Evolutionary conservation across 345 rosid genomes (phyloP), one percentile per base, ranked within the genome.

Genomic region (Linum tenue): DNA sequence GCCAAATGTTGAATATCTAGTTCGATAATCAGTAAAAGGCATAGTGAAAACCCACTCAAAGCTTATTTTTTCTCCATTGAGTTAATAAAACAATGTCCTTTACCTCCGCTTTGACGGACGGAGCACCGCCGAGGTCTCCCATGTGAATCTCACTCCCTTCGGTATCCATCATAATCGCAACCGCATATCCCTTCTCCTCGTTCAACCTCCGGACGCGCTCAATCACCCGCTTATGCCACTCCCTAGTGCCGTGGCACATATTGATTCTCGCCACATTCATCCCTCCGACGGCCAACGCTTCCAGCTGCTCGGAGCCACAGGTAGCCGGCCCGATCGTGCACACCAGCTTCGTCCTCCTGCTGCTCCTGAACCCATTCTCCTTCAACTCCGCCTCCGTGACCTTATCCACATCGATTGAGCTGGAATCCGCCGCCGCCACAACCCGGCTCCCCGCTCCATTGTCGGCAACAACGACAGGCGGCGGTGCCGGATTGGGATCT

Each of bases 81-180:
- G 5, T 31, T 17, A 61, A 5, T 41, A 31, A 17, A 31, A 15
- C 55, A 16, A 12, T 37, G 5, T 0, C 7, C 37, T 9, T 31
- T 70, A 89, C 99, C 95, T 95, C 99, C 42, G 99, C 81, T 78
- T 89, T 95, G 62, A 75, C 88, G 1, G 99, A 87, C 55, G 96
- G 65, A 42, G 87, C 96, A 3, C 96, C 96, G 44, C 96, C 96
- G 1, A 95, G 84, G 70, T 95, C 98, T n/a, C 90, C 96, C 99
- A 95, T 95, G 72, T 89, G 99, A 77, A 95, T 95, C 85, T 95
- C 99, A 61, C 99, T 95, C 11, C 99, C 99, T 84, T 95, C 98
- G 31, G 99, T 95, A 56, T 95, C 99, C 99, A 95, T 95, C 99
- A 95, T 95, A 61, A 95, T 84, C 1, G 99, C 99, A 41, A 95